Evolutionary conservation across 23 red algal genomes (phyloP), one percentile per base, ranked within the genome.

Genomic region (Agarophyton chilense): DNA sequence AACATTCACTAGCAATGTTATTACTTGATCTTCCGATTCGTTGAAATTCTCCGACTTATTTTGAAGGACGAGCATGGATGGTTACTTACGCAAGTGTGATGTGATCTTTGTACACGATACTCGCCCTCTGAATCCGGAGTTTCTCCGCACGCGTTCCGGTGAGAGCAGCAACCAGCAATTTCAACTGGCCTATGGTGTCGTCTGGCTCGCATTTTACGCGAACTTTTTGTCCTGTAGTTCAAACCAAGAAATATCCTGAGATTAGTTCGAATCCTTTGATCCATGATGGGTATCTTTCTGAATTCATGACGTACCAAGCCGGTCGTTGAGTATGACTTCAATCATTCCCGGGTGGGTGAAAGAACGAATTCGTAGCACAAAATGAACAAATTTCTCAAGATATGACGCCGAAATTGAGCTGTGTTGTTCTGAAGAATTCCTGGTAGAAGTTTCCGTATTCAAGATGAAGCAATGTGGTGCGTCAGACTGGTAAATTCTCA

Each of bases 161-260:
- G 26, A 87, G 94, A 53, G 81, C 78, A n/a, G 94, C 88, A 36
- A 96, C 70, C 32, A 96, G 57, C 66, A 88, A 88, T 52, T 96
- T 96, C 14, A 96, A 42, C 46, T 96, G 89, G 29, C 74, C 88
- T 43, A 96, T 90, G 41, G 94, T 96, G 55, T 96, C 94, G 51
- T 96, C 94, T 8, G 88, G 94, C 52, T 96, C 91, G 63, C 94
- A 96, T 74, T 96, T 96, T 19, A 96, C 94, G 17, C 76, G 73
- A 25, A 92, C 78, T 74, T 82, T 81, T 29, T 47, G 65, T 44
- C 88, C 88, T 92, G 63, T 13, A 42, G 19, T 39, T 39, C 19
- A 85, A 19, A 32, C 19, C 31, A 40, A 85, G 16, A 22, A 32
- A 36, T 1, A 17, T 2, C 1, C 2, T 25, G 0, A 2, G 5